These are phyloP conservation scores for Podila epigama DNA, from an alignment of 192 early-diverging fungal genomes.

Conservation along the genomic window DNA sequence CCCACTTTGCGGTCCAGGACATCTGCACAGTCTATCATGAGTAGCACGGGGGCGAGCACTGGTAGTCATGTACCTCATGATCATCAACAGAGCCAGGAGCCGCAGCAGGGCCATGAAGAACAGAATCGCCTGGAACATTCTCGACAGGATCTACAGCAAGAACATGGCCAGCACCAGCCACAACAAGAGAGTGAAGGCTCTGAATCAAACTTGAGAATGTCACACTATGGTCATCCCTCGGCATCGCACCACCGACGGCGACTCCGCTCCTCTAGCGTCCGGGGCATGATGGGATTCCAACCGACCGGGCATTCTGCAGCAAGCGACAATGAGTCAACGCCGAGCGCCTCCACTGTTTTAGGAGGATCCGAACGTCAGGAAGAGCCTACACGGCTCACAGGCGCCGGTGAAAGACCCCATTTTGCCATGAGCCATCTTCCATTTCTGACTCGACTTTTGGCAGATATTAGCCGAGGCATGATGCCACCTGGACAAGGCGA, in stretches of 20 bases:
- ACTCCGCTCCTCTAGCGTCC: constrained; percentile 14
- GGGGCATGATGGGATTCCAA: constrained; percentile 24
- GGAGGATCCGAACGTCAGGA: not conserved
- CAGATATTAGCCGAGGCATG: constrained; percentile 16
- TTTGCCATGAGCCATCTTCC: constrained; percentile 21
- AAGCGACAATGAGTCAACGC: not conserved
- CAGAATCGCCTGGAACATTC: not conserved
- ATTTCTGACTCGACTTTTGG: constrained; percentile 23
- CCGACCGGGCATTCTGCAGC: constrained; percentile 1
- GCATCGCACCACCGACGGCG: constrained; percentile 2
- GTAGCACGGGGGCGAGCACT: too few species aligned
- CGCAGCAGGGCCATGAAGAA: not conserved
- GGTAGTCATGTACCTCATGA: too few species aligned
- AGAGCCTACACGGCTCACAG: not conserved
- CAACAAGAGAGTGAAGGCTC: too few species aligned
- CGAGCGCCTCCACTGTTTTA: not conserved
- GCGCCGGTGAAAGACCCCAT: constrained; percentile 4
- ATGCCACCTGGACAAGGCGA: not conserved
- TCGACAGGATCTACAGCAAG: too few species aligned
- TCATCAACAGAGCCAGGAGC: too few species aligned
- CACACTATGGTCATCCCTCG: too few species aligned
- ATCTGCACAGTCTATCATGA: too few species aligned
- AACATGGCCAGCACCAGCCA: too few species aligned
- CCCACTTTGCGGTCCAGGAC: too few species aligned
- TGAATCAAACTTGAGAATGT: too few species aligned